Percentiles rank a stretch among this genome's conserved stretches.
Evolutionary conservation across 2,329 filamentous ascomycete species (phyloP).

Genomic region (Tympanopsis confertula): DNA sequence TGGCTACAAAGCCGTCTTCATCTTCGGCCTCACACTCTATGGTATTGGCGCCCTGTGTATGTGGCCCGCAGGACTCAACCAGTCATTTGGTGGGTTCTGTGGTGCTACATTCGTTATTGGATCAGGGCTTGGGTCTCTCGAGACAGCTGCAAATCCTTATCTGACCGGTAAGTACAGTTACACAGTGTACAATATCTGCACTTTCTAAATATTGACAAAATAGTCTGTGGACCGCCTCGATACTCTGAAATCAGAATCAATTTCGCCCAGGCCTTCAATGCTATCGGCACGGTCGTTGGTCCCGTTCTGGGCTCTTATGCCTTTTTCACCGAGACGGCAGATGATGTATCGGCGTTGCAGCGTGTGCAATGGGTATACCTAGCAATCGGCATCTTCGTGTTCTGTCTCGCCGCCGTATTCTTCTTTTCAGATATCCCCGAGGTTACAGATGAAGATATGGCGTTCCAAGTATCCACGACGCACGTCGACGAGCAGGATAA

Average conservation of each 20-base stretch:
- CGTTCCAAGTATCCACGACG: slow-evolving; percentile 39
- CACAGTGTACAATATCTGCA: neutral
- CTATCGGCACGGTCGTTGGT: slow-evolving; percentile 61
- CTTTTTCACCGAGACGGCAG: slow-evolving; percentile 54
- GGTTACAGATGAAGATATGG: slow-evolving; percentile 62
- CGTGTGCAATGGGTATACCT: slow-evolving; percentile 72
- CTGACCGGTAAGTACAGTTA: slow-evolving; percentile 34
- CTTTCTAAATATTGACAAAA: slow-evolving; percentile 3
- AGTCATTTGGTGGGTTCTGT: slow-evolving; percentile 65
- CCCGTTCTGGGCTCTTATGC: slow-evolving; percentile 63
- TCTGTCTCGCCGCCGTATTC: slow-evolving; percentile 53
- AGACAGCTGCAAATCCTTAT: slow-evolving; percentile 69
- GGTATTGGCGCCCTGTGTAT: slow-evolving; percentile 45
- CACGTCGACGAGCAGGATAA: slow-evolving; percentile 42
- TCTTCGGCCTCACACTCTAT: slow-evolving; percentile 57
- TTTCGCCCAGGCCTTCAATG: slow-evolving; percentile 67
- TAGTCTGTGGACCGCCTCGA: slow-evolving; percentile 52
- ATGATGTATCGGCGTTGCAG: slow-evolving; percentile 41
- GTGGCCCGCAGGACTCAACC: slow-evolving; percentile 42
- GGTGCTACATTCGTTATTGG: slow-evolving; percentile 64
- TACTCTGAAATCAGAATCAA: slow-evolving; percentile 68
- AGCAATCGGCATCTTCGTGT: slow-evolving; percentile 61
- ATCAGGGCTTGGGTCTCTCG: slow-evolving; percentile 60
- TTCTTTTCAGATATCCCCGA: slow-evolving; percentile 59
- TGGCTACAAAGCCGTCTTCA: slow-evolving; percentile 55